Evolutionary conservation across 208 protist genomes (phyloP).

Genomic region (Willaertia magna): DNA sequence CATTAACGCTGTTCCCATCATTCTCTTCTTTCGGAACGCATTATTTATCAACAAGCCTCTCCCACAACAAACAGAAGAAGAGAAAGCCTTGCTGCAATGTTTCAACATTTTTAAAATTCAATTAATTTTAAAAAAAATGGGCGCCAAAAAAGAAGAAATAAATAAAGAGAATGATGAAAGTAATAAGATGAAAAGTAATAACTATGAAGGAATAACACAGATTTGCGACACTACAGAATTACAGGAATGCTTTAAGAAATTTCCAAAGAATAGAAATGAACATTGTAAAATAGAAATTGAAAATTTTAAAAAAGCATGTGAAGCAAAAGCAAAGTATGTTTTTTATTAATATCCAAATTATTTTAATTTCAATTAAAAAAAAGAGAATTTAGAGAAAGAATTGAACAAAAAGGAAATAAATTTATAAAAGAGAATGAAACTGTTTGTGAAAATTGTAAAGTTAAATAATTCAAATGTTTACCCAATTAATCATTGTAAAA

Average conservation of each 20-base stretch:
- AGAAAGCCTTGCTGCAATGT: too few relatives aligned
- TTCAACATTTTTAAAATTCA: too few relatives aligned
- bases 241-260: background rate
- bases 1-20: too few relatives aligned
- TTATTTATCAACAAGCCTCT: too few relatives aligned
- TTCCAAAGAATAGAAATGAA: background rate
- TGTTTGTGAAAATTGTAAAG: background rate
- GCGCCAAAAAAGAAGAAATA: too few relatives aligned
- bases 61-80: too few relatives aligned
- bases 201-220: background rate
- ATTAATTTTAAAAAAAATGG: too few relatives aligned
- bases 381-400: background rate
- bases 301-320: background rate
- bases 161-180: too few relatives aligned
- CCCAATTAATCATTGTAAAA: background rate
- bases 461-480: background rate
- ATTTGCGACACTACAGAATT: background rate
- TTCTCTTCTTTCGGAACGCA: too few relatives aligned
- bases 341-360: background rate
- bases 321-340: background rate
- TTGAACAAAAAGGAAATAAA: background rate
- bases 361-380: too few relatives aligned
- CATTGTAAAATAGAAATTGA: background rate
- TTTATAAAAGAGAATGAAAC: background rate
- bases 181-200: too few relatives aligned